Evolutionary conservation across 2,329 filamentous ascomycete species (phyloP), one percentile per base, ranked within the genome.

Genomic region (Alternaria hordeiaustralica): DNA sequence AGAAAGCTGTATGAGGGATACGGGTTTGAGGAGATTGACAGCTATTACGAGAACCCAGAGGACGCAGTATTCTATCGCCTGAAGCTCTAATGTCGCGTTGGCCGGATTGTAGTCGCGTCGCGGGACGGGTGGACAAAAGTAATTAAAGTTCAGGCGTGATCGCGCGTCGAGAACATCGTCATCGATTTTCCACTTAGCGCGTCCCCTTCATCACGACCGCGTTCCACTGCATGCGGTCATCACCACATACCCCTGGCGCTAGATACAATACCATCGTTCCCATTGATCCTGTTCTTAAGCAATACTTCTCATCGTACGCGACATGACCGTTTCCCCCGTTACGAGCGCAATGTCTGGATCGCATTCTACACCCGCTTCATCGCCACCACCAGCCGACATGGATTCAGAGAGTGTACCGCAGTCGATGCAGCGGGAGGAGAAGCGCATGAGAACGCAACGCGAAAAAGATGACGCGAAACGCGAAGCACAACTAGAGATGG

Each of bases 21-120:
- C 63, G 87, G 87, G 2, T 89, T 89, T 74, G 76, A 78, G 65
- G 82, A 85, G 67, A 82, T 84, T 43, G 78, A 80, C 44, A 73
- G 80, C 23, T 89, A 89, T 70, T 89, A 89, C 74, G 81, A 86
- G 13, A 88, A 84, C 33, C 67, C 88, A 36, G 78, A 84, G 55
- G 83, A 81, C 26, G 87, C 86, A 7, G 77, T 85, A 15, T 89
- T 88, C 70, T 78, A 89, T 70, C 80, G 76, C 26, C 67, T 83
- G 60, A 70, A 69, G 11, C 57, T 79, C 46, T 70, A 45, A 65
- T 12, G 11, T 28, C 41, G 18, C 26, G 18, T 20, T 18, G 23
- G 10, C 36, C 5, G 20, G 6, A 11, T 21, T n/a, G 15, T 4
- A 21, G 12, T 6, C 26, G 18, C 18, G 45, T 13, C 23, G 57